phyloP scores from a whole-genome alignment of 768 basidiomycete species.

The Lentinula aciculospora region DNA sequence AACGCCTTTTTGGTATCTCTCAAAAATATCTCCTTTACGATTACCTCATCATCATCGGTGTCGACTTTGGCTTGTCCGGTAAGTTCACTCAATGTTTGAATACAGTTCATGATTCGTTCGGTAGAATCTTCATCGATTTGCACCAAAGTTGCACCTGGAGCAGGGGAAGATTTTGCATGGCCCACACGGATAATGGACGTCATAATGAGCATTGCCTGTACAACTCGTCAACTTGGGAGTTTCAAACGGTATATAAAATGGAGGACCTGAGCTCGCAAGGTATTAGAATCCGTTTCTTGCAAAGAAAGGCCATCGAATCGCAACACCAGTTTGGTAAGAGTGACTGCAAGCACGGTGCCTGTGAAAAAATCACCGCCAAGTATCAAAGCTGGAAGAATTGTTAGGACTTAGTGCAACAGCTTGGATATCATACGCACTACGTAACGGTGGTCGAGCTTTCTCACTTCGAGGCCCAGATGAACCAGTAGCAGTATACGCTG shows the following conservation, averaged over 20 bases:
- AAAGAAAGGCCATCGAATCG: conserved; percentile 40
- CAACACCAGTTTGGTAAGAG: conserved; percentile 88
- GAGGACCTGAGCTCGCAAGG: conserved; percentile 77
- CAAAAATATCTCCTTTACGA: conserved; percentile 69
- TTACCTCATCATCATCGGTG: conserved; percentile 16
- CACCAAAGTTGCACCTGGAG: conserved; percentile 31
- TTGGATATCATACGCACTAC: conserved; percentile 37
- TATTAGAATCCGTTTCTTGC: conserved; percentile 57
- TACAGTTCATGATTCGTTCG: conserved; percentile 94
- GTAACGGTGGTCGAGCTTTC: conserved; percentile 84
- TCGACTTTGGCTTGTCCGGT: conserved; percentile 31
- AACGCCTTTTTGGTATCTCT: conserved; percentile 89
- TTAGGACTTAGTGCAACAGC: neutral
- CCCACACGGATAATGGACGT: conserved; percentile 94
- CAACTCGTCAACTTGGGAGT: neutral
- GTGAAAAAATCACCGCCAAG: conserved; percentile 98
- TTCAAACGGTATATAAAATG: neutral
- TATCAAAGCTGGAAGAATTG: conserved; percentile 59
- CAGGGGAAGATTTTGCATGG: conserved; percentile 90
- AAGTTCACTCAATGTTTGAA: conserved; percentile 86
- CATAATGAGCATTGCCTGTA: conserved; percentile 95
- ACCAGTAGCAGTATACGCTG: conserved; percentile 68
- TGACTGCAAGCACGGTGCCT: conserved; percentile 81
- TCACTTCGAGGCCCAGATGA: conserved; percentile 71
- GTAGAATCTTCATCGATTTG: conserved; percentile 96